Evolutionary conservation across 2,329 filamentous ascomycete genomes (phyloP), one percentile per base, ranked within the genome.

Genomic region (Pseudogymnoascus sp.): DNA sequence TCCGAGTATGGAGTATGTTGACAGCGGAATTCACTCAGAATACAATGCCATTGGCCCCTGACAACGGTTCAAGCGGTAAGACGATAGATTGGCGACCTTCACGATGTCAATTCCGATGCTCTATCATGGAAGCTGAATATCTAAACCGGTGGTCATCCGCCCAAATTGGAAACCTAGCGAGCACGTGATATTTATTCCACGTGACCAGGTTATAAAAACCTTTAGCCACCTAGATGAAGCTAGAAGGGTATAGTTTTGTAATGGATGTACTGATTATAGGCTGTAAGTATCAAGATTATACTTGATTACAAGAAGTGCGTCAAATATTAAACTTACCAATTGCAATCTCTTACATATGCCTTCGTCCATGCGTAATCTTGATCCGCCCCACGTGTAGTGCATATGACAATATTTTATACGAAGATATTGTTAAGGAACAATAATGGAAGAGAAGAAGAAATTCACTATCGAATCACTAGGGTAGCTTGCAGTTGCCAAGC

Each of bases 141-240:
- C 29, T 57, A 57, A 57, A 57, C 5, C 16, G 5, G 3, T 18
- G 29, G 51, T 57, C 51, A 34, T 34, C 29, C 26, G 51, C 51
- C 51, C 51, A 57, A 57, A 57, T 57, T 34, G 51, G 51, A 10
- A 57, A 57, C 51, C 51, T 34, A 57, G 51, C 51, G 51, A 34
- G 3, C 51, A 57, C 51, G 51, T 57, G 51, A 18, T 34, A 12
- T 4, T 3, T 1, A 7, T 7, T 57, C 2, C 51, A 57, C 51
- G 51, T 57, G 51, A 57, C 10, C 4, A 1, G 6, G 2, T 11
- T 16, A 54, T 57, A 12, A 1, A 23, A 26, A 12, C 29, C 10
- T 21, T 34, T 18, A 12, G 2, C 10, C 29, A 57, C 26, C n/a
- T 12, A 11, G 3, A 16, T 34, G 47, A 34, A 12, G 29, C 51